phyloP scores from a whole-genome alignment of 805 yeast genomes.

The Spencermartinsiella europaea region DNA sequence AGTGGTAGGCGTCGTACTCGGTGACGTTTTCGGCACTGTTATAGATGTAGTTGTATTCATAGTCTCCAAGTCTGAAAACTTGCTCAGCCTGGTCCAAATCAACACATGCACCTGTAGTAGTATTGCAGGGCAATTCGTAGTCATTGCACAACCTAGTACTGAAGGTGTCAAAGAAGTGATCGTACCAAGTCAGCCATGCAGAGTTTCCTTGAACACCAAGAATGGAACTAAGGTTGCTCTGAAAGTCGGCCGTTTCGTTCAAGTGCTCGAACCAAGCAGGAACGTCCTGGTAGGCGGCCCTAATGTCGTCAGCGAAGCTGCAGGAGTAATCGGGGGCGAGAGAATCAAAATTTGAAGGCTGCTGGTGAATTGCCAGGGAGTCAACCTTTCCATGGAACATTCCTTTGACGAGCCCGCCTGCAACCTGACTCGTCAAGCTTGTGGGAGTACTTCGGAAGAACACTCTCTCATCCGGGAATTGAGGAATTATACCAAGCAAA shows the following conservation, averaged over 20 bases:
- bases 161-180: slow-evolving; percentile 41
- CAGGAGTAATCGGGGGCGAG: slow-evolving; percentile 37
- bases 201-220: slow-evolving; percentile 23
- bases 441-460: slow-evolving; percentile 37
- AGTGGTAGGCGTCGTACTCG: slow-evolving; percentile 31
- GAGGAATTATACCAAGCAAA: slow-evolving; percentile 33
- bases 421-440: slow-evolving; percentile 38
- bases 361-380: slow-evolving; percentile 32
- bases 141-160: slow-evolving; percentile 38
- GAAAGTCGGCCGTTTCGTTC: slow-evolving; percentile 28
- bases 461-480: slow-evolving; percentile 30
- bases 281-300: slow-evolving; percentile 26
- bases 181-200: slow-evolving; percentile 30
- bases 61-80: slow-evolving; percentile 41
- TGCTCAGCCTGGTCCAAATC: slow-evolving; percentile 34
- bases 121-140: slow-evolving; percentile 33
- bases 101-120: slow-evolving; percentile 26
- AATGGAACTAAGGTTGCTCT: slow-evolving; percentile 29
- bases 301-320: slow-evolving; percentile 29
- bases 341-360: slow-evolving; percentile 31
- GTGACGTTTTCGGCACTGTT: slow-evolving; percentile 34
- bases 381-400: slow-evolving; percentile 33
- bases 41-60: slow-evolving; percentile 40
- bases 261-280: slow-evolving; percentile 37
- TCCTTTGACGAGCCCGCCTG: slow-evolving; percentile 35